phyloP scores from a whole-genome alignment of 352 stramenopile species.

The Thalassiosira delicatula region DNA sequence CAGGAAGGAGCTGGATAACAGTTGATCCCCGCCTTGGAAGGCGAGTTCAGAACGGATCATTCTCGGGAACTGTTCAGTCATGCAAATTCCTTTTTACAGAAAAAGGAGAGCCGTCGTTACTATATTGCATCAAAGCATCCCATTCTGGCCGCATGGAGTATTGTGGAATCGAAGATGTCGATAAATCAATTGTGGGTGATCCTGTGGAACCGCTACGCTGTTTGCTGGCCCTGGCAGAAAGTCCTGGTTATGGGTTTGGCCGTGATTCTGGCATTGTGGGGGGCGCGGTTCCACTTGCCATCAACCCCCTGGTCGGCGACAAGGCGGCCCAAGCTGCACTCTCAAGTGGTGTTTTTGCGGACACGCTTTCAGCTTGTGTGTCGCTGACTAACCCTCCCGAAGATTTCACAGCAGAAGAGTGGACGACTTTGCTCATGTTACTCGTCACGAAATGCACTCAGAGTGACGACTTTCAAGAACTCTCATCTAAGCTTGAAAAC shows the following conservation, averaged over 20 bases:
- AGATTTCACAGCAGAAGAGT: conserved; percentile 79
- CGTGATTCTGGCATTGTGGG: conserved; percentile 66
- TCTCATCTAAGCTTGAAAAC: conserved; percentile 79
- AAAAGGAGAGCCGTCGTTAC: conserved; percentile 57
- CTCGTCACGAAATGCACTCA: conserved; percentile 83
- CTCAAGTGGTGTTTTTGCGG: conserved; percentile 79
- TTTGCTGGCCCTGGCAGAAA: conserved; percentile 80
- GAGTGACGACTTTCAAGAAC: conserved; percentile 78
- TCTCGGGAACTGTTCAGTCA: conserved; percentile 61
- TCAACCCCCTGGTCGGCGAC: conserved; percentile 82
- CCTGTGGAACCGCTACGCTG: conserved; percentile 70
- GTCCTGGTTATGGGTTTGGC: conserved; percentile 78
- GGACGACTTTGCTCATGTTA: conserved; percentile 75
- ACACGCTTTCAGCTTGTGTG: conserved; percentile 73
- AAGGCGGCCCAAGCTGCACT: conserved; percentile 76
- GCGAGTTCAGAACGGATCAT: conserved; percentile 61
- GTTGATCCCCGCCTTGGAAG: conserved; percentile 81
- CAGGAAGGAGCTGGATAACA: conserved; percentile 76
- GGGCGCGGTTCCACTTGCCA: conserved; percentile 73
- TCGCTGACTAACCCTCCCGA: conserved; percentile 71
- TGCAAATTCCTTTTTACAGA: conserved; percentile 74
- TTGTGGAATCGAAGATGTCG: conserved; percentile 71
- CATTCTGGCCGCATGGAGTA: conserved; percentile 53
- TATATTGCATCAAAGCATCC: conserved; percentile 71
- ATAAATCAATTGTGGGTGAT: conserved; percentile 69